These are phyloP conservation scores for Coemansia sp. DNA, from an alignment of 192 early-diverging fungal genomes.

Conservation along the genomic window DNA sequence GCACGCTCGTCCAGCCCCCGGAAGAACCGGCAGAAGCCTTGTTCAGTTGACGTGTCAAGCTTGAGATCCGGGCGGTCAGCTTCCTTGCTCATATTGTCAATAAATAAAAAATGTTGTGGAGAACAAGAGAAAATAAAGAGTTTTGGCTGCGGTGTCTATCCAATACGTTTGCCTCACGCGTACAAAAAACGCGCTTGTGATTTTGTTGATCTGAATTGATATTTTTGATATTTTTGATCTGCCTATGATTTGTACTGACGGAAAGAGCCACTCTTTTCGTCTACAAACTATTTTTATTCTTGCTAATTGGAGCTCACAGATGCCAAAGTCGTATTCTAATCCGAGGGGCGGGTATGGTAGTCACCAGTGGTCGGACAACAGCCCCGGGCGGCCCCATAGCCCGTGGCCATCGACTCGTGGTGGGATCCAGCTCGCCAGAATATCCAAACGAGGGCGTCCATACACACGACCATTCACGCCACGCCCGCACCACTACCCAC, in stretches of 20 bases:
- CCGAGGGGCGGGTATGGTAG: neutral
- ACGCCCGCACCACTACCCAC: neutral
- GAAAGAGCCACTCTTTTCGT: neutral
- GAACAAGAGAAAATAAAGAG: too few relatives aligned
- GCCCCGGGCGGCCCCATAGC: neutral
- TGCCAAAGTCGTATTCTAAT: constrained; percentile 2
- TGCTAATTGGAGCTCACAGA: neutral
- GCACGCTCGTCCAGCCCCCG: constrained; percentile 20
- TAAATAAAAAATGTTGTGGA: neutral
- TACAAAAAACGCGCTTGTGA: neutral
- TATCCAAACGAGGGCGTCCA: neutral
- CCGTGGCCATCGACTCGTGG: neutral
- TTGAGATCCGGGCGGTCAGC: constrained; percentile 35
- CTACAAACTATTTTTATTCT: neutral
- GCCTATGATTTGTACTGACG: too few relatives aligned
- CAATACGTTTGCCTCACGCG: too few relatives aligned
- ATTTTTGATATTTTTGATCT: neutral
- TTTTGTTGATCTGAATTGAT: neutral
- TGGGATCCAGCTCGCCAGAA: neutral
- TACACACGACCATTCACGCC: neutral
- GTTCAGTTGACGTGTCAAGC: constrained; percentile 43
- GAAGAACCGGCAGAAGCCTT: constrained; percentile 48
- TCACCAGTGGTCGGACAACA: neutral
- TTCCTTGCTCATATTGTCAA: constrained; percentile 24
- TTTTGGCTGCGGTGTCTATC: too few relatives aligned